Conservation (phyloP, 192 early-diverging fungal species). For the Backusella australiensis region DNA sequence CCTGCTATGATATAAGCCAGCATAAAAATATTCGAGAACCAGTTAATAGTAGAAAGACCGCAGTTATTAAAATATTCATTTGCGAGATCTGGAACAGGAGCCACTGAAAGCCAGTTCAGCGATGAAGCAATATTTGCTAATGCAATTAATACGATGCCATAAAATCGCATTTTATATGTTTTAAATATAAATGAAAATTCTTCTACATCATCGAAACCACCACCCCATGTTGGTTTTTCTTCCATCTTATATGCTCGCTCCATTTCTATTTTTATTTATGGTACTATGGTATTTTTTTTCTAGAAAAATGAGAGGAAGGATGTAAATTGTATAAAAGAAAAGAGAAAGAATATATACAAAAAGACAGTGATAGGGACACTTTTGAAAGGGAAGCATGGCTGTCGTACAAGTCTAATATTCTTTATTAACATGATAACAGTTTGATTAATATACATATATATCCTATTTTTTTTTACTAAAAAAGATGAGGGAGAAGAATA, state of each 20-base stretch:
- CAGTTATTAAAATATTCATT: conserved; percentile 34
- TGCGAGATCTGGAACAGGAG: conserved; percentile 40
- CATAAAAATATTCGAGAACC: conserved; percentile 44
- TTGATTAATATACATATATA: neutral
- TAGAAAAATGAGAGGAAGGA: conserved; percentile 7
- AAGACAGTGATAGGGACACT: neutral
- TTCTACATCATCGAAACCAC: neutral
- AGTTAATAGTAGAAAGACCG: conserved; percentile 35
- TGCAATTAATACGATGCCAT: conserved; percentile 43
- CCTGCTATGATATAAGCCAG: conserved; percentile 44
- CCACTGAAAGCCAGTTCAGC: conserved; percentile 46
- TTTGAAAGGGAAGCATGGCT: neutral
- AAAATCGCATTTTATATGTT: conserved; percentile 44
- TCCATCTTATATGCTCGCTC: neutral
- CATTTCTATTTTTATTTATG: neutral
- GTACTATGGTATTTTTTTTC: neutral
- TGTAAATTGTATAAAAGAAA: neutral
- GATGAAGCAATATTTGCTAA: conserved; percentile 44
- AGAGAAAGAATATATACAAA: neutral
- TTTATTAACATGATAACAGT: neutral
- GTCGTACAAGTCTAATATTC: neutral
- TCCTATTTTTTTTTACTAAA: neutral
- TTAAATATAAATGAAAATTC: conserved; percentile 7
- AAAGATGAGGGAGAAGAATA: neutral
- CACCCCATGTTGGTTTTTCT: neutral